A percentile compares a stretch with the other conserved stretches of the same genome.
These are phyloP conservation scores for Fusarium fujikuroi DNA, from an alignment of 2,329 filamentous ascomycete genomes.

Conservation along the genomic window DNA sequence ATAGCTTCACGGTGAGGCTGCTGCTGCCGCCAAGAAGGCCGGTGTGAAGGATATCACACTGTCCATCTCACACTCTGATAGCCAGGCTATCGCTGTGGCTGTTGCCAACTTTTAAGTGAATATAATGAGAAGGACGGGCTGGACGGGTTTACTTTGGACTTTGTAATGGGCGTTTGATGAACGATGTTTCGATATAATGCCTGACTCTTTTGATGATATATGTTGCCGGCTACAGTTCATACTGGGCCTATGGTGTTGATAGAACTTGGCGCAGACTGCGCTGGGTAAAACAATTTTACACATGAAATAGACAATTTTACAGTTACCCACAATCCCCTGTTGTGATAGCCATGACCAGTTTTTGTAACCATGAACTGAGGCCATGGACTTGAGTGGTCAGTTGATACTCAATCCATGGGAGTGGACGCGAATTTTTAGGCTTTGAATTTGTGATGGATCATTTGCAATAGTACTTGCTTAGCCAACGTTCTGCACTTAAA, in stretches of 20 bases:
- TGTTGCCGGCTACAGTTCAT: conserved; percentile 24
- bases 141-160: conserved; percentile 34
- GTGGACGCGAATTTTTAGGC: neutral
- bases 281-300: conserved; percentile 32
- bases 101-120: conserved; percentile 76
- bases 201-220: conserved; percentile 37
- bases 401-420: neutral
- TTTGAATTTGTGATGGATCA: neutral
- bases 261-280: conserved; percentile 21
- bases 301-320: conserved; percentile 40
- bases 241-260: conserved; percentile 27
- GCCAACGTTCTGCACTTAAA: neutral
- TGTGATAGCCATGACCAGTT: neutral
- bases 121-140: conserved; percentile 12
- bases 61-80: conserved; percentile 95
- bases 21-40: conserved; percentile 82
- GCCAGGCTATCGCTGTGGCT: conserved; percentile 93
- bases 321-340: neutral
- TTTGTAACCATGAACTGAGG: neutral
- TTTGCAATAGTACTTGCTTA: neutral
- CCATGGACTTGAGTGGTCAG: neutral
- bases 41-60: conserved; percentile 90
- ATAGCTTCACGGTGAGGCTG: conserved; percentile 87
- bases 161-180: conserved; percentile 44
- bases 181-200: conserved; percentile 41